These are phyloP conservation scores for Hypoxylon sp. DNA, from an alignment of 2,329 filamentous ascomycete species.

Conservation along the genomic window DNA sequence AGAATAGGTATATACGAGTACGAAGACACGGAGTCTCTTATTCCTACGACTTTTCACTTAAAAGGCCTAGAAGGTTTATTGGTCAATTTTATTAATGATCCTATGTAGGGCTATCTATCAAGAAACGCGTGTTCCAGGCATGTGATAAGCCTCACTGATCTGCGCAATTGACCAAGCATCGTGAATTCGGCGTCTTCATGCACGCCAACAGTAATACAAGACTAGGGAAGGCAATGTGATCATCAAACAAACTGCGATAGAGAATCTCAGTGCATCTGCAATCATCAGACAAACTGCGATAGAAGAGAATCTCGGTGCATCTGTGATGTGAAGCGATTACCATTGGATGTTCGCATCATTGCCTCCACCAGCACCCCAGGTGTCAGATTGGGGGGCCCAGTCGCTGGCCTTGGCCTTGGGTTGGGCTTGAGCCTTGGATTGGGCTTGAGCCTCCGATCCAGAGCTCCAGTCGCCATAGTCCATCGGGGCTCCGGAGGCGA, in stretches of 20 bases:
- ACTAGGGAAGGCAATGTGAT: slow-evolving; percentile 6
- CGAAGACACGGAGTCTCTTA: background rate
- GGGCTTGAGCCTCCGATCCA: background rate
- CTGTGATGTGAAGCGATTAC: background rate
- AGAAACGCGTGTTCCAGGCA: slow-evolving; percentile 19
- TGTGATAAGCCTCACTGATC: slow-evolving; percentile 5
- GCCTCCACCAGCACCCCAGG: slow-evolving; percentile 1
- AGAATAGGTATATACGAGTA: background rate
- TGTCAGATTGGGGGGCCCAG: too few species aligned
- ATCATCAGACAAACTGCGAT: background rate
- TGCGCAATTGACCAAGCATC: background rate
- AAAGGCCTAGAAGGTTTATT: background rate
- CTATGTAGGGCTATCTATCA: slow-evolving; percentile 27
- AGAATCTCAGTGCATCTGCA: background rate
- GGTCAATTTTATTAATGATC: slow-evolving; percentile 22
- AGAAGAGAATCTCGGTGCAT: background rate
- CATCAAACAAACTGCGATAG: background rate
- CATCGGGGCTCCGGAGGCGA: background rate
- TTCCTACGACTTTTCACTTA: background rate
- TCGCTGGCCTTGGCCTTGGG: too few species aligned
- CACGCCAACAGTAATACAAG: background rate
- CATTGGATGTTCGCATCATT: background rate
- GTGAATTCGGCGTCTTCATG: slow-evolving; percentile 6
- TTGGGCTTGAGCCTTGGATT: background rate
- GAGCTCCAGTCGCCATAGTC: background rate